phyloP scores from a whole-genome alignment of 2,329 filamentous ascomycete species.

The Elsinoe fawcettii region DNA sequence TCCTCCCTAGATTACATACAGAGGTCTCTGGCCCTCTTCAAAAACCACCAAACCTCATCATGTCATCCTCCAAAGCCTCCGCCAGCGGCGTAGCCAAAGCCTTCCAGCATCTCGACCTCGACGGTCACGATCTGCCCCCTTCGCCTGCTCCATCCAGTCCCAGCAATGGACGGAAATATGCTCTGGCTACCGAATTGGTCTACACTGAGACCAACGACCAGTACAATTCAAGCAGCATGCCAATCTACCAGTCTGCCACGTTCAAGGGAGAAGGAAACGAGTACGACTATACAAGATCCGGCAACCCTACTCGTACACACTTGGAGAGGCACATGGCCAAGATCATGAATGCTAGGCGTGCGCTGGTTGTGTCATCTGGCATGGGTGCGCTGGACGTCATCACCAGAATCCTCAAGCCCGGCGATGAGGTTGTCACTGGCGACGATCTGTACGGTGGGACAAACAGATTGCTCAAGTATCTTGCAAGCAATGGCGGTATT shows the following conservation, averaged over 20 bases:
- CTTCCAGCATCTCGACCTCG: conserved; percentile 57
- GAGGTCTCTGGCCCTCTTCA: conserved; percentile 27
- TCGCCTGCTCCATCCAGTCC: conserved; percentile 92
- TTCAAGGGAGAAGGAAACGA: conserved; percentile 85
- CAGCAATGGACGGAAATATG: conserved; percentile 76
- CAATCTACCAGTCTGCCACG: conserved; percentile 95
- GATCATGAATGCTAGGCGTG: conserved; percentile 92
- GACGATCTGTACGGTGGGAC: conserved; percentile 96
- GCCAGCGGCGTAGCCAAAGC: conserved; percentile 34
- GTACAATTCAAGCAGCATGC: conserved; percentile 91
- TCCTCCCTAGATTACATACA: conserved; percentile 14
- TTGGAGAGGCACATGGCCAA: conserved; percentile 95
- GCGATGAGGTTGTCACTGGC: conserved; percentile 94
- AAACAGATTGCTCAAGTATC: conserved; percentile 84
- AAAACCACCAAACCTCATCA: conserved; percentile 23
- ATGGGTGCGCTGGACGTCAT: conserved; percentile 98
- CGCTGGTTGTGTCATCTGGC: conserved; percentile 86
- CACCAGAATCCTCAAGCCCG: conserved; percentile 77
- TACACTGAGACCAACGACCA: conserved; percentile 95
- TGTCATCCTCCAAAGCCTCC: conserved; percentile 22
- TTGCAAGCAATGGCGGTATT: conserved; percentile 83
- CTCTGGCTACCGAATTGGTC: conserved; percentile 89
- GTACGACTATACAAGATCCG: conserved; percentile 97
- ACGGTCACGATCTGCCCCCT: conserved; percentile 78
- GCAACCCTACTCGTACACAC: conserved; percentile 92